Base-by-base conservation (phyloP, 2,329 filamentous ascomycete species). In the Cephalotrichum gorgonifer region DNA sequence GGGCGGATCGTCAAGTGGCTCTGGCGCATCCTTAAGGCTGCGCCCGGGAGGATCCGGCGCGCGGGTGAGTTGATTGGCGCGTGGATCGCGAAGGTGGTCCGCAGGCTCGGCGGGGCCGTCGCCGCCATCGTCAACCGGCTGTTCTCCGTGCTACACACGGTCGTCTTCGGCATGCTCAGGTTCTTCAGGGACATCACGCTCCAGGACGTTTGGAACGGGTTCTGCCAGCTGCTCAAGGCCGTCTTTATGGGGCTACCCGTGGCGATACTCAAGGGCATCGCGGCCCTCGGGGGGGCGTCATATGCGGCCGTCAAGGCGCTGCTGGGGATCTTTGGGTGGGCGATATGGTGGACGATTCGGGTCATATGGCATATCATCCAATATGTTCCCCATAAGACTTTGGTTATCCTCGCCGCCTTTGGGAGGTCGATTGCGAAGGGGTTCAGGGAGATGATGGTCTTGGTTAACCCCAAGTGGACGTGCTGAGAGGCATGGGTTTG, bases 151-250 rank as follows among this genome's bases (percentile, higher is more conserved):
- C 2, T 70, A 1, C 66, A 70, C 44, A 72, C 69, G 1, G 52
- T 57, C 1, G 4, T 64, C 0, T 54, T 55, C 38, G 66, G 67
- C 0, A 53, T 66, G 1, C 14, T 65, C 3, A 56, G 55, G 3
- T 67, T 64, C 50, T 64, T 71, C 51, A 52, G 54, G 12, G 33
- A 43, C 1, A 61, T 70, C 49, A 71, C 65, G 4, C 52, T 67
- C n/a, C 53, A 52, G n/a, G 68, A 73, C 48, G 57, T 73, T 3
- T 61, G 60, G 57, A 55, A 66, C 46, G 67, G 65, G 20, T 52
- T 70, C 27, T 52, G 54, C 35, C 53, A 56, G 9, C 57, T 65
- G 0, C n/a, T 57, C 4, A 45, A 52, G 4, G 57, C 62, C n/a
- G 43, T 67, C 9, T 66, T 68, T n/a, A 50, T 65, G 3, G 56